Base-by-base conservation (phyloP, 2,329 filamentous ascomycete species). In the Aspergillus texensis region DNA sequence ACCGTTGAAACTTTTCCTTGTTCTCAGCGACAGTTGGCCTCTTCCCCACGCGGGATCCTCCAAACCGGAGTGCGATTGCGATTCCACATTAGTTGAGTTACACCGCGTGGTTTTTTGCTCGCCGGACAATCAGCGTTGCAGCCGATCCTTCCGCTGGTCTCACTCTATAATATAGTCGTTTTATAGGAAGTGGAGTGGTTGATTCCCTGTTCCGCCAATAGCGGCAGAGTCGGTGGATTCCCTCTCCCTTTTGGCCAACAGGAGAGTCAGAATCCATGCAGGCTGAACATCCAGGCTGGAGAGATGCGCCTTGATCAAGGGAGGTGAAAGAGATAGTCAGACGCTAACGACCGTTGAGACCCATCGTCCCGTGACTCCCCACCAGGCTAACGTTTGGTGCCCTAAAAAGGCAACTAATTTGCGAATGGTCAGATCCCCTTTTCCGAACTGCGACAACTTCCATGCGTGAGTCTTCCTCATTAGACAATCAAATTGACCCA, bases 31-130 rank as follows among this genome's bases (percentile, higher is more conserved):
- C 28, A 53, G 50, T 32, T 53, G 30, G 19, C 3, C 30, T 2
- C 10, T 54, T 55, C 52, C 24, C 52, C 52, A 55, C 52, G 34
- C 52, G 19, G 52, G 32, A 55, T 55, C 52, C 32, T 55, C 26
- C 30, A 54, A 19, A 6, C 32, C 11, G 32, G 1, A 26, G 24
- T 55, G 16, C 52, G 36, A 54, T 34, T 24, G 6, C 52, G 34
- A 55, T 36, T 26, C 14, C 34, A 26, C 19, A 26, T 54, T 54
- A 21, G 32, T 54, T 21, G 14, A 36, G 34, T 36, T 36, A 48
- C 52, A 36, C 52, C 52, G 52, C 52, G 30, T 54, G 52, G 52
- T 6, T 53, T 53, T 53, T 53, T 8, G 1, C 24, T 21, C n/a
- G n/a, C 12, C 26, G 45, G 16, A 46, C 45, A 48, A 48, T 28